These are phyloP conservation scores for Vitis cinerea DNA, from an alignment of 164 flowering plant species.

Conservation along the genomic window DNA sequence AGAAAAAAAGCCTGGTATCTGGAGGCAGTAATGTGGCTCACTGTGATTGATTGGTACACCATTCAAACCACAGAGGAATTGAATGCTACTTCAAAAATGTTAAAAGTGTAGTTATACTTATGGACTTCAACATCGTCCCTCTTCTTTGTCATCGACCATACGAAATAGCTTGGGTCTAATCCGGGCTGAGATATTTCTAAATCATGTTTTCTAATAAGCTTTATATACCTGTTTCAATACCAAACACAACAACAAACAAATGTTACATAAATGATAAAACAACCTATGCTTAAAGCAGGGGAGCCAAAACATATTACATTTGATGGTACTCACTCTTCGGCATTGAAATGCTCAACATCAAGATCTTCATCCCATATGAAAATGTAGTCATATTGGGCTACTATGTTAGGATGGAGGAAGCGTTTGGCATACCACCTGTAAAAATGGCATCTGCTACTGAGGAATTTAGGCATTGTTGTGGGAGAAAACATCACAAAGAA, in stretches of 20 bases:
- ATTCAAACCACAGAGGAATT: too few species aligned
- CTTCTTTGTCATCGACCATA: conserved; percentile 24
- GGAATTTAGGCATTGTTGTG: too few species aligned
- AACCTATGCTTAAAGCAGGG: too few species aligned
- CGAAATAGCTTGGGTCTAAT: conserved; percentile 10
- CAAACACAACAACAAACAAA: background rate
- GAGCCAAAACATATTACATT: too few species aligned
- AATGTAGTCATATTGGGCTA: conserved; percentile 26
- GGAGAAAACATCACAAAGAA: background rate
- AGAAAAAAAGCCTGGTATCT: too few species aligned
- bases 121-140: conserved; percentile 25
- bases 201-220: conserved; percentile 19
- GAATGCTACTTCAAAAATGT: too few species aligned
- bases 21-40: too few species aligned
- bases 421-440: conserved; percentile 33
- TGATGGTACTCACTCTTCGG: conserved; percentile 17
- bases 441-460: background rate
- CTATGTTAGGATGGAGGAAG: conserved; percentile 26
- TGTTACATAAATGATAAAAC: too few species aligned
- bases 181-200: conserved; percentile 31
- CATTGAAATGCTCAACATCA: conserved; percentile 25
- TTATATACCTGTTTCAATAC: conserved; percentile 19
- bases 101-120: conserved; percentile 5
- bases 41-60: too few species aligned
- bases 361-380: conserved; percentile 27